Evolutionary conservation across 139 green algal species (phyloP).

Genomic region (Choricystis sp.): DNA sequence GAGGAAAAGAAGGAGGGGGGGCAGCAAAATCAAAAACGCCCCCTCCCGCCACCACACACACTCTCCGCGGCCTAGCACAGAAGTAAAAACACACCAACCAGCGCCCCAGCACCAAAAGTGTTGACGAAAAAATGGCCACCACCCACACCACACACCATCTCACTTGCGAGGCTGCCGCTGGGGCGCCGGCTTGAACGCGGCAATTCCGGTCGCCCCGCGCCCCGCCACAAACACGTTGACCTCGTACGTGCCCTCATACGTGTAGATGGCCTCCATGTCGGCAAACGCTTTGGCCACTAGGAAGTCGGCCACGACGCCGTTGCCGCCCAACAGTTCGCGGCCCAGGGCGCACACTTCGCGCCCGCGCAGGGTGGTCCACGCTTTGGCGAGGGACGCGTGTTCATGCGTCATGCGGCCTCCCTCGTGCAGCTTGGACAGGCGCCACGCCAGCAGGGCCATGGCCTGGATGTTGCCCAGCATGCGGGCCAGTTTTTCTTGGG

Average conservation of each 20-base stretch:
- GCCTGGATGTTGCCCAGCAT: slow-evolving; percentile 73
- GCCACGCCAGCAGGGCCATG: slow-evolving; percentile 62
- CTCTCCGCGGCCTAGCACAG: too few relatives aligned
- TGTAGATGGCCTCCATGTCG: slow-evolving; percentile 74
- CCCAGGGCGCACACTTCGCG: slow-evolving; percentile 53
- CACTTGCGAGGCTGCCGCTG: too few relatives aligned
- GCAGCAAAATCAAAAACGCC: too few relatives aligned
- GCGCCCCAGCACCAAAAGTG: too few relatives aligned
- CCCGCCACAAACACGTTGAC: slow-evolving; percentile 79
- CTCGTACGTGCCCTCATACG: slow-evolving; percentile 79
- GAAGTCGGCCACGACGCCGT: slow-evolving; percentile 82
- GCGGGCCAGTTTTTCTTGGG: slow-evolving; percentile 71
- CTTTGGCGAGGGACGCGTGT: slow-evolving; percentile 70
- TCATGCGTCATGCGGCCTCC: slow-evolving; percentile 67
- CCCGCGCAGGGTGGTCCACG: slow-evolving; percentile 64
- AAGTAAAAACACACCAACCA: too few relatives aligned
- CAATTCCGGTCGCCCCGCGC: slow-evolving; percentile 59
- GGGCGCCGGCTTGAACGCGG: slow-evolving; percentile 56
- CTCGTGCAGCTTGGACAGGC: slow-evolving; percentile 70
- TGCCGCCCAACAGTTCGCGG: slow-evolving; percentile 80
- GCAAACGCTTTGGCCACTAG: slow-evolving; percentile 74
- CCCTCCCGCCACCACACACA: too few relatives aligned
- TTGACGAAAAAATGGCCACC: too few relatives aligned
- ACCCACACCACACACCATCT: too few relatives aligned
- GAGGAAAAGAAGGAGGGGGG: too few relatives aligned